Evolutionary conservation across 2,329 filamentous ascomycete species (phyloP).

Genomic region (Paracoccidioides lutzii): DNA sequence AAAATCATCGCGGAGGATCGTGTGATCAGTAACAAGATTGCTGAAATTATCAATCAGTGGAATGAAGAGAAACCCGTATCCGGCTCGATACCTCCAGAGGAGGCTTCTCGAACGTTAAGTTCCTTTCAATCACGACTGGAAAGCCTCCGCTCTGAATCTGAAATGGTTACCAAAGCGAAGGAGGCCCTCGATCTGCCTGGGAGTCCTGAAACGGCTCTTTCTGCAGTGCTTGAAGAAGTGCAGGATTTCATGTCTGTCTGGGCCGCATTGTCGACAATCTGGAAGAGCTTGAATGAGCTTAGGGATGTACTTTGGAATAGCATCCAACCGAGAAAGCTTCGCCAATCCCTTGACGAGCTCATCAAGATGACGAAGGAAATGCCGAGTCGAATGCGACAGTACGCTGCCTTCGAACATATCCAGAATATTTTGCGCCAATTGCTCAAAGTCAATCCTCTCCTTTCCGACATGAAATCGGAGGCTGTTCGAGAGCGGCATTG

Average conservation of each 20-base stretch:
- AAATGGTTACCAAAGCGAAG: conserved; percentile 93
- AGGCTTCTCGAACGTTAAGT: conserved; percentile 69
- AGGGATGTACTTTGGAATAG: conserved; percentile 89
- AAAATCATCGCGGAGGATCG: conserved; percentile 93
- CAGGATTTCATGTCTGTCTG: conserved; percentile 98
- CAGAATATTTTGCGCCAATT: conserved; percentile 80
- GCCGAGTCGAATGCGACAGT: conserved; percentile 97
- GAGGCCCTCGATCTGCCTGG: conserved; percentile 85
- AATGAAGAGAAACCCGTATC: conserved; percentile 95
- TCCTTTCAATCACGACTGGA: conserved; percentile 77
- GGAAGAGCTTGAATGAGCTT: conserved; percentile 89
- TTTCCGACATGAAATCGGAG: conserved; percentile 88
- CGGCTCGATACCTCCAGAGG: conserved; percentile 78
- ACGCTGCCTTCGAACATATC: conserved; percentile 98
- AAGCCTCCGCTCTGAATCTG: conserved; percentile 70
- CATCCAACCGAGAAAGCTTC: conserved; percentile 85
- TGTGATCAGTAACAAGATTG: conserved; percentile 76
- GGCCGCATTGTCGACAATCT: conserved; percentile 89
- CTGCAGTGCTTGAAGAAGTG: conserved; percentile 84
- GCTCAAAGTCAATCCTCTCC: conserved; percentile 77
- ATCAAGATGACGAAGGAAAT: conserved; percentile 99
- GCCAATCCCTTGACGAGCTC: conserved; percentile 74
- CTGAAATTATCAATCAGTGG: conserved; percentile 76
- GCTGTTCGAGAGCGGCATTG: conserved; percentile 93
- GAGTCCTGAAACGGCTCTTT: conserved; percentile 65